Evolutionary conservation across 2,329 filamentous ascomycete species (phyloP).

Genomic region (Rutstroemia sydowiana): DNA sequence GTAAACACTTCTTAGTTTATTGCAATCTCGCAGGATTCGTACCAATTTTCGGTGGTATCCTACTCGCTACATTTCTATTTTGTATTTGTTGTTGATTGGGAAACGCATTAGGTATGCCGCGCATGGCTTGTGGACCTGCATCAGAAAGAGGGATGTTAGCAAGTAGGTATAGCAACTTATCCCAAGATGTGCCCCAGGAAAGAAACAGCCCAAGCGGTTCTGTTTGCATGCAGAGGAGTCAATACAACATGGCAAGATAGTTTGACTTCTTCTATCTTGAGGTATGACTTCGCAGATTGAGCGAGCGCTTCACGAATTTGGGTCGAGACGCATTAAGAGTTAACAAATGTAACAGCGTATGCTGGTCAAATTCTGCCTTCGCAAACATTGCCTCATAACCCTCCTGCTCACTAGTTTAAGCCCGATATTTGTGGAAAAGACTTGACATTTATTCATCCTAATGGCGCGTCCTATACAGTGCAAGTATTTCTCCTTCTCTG

Average conservation of each 20-base stretch:
- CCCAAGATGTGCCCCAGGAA: background rate
- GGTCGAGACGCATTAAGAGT: too few species aligned
- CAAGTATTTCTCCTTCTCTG: conserved; percentile 6
- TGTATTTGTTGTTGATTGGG: conserved; percentile 51
- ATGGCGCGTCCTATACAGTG: background rate
- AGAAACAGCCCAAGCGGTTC: too few species aligned
- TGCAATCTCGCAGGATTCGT: conserved; percentile 26
- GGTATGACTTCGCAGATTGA: too few species aligned
- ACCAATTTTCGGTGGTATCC: conserved; percentile 61
- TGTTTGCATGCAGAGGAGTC: too few species aligned
- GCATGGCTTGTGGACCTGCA: conserved; percentile 53
- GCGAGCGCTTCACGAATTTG: too few species aligned
- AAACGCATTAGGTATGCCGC: conserved; percentile 55
- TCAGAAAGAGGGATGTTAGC: conserved; percentile 21
- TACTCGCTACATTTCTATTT: conserved; percentile 47
- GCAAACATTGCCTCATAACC: background rate
- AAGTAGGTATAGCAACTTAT: background rate
- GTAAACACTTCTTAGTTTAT: background rate
- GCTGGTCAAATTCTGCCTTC: too few species aligned
- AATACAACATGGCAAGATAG: background rate
- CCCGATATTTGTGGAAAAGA: background rate
- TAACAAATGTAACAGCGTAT: too few species aligned
- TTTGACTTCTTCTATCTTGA: too few species aligned
- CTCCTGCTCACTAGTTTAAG: background rate
- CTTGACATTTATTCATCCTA: too few species aligned